Evolutionary conservation across 345 rosid species (phyloP).

Genomic region (Hirschfeldia incana): DNA sequence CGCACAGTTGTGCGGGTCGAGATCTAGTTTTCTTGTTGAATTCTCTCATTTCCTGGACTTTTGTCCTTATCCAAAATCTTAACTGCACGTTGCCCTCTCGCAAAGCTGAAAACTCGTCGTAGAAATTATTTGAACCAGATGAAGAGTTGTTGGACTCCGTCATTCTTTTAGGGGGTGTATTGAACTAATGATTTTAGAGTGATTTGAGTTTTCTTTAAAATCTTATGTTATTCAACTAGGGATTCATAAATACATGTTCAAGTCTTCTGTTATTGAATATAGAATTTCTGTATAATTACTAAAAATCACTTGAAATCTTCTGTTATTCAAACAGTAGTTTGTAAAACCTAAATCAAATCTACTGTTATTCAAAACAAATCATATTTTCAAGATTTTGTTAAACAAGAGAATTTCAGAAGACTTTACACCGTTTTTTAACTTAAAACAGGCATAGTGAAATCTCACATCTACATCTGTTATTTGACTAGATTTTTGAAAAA

Average conservation of each 20-base stretch:
- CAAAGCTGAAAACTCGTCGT: neutral
- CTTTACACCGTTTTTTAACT: neutral
- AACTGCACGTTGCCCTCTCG: neutral
- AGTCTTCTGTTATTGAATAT: neutral
- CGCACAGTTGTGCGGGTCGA: too few relatives aligned
- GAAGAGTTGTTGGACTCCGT: neutral
- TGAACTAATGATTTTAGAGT: neutral
- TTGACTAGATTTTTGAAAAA: neutral
- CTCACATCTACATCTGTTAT: neutral
- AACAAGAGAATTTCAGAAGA: neutral
- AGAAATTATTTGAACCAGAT: neutral
- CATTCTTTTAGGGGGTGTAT: neutral
- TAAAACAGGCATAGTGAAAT: neutral
- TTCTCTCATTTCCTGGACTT: neutral
- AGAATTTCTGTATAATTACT: neutral
- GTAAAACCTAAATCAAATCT: neutral
- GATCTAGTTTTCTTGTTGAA: neutral
- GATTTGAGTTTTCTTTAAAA: neutral
- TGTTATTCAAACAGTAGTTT: neutral
- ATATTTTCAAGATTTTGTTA: neutral
- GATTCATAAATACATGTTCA: neutral
- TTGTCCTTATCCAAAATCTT: neutral
- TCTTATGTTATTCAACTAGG: neutral
- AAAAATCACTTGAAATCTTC: neutral
- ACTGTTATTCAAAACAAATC: neutral